These are phyloP conservation scores for Trichoderma orchidacearum DNA, from an alignment of 495 filamentous ascomycete species.

Conservation along the genomic window DNA sequence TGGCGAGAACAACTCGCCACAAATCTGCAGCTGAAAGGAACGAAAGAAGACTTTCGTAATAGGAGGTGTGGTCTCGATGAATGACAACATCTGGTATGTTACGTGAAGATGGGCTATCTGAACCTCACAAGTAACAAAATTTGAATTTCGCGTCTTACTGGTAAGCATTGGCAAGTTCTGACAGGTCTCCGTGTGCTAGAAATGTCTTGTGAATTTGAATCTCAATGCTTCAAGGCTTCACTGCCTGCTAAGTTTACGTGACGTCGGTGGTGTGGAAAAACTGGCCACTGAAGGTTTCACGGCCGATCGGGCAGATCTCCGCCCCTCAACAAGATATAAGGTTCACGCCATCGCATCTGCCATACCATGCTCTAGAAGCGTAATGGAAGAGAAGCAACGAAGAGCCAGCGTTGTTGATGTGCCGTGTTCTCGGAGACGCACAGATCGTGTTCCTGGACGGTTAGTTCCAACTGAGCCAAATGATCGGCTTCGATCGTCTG, in stretches of 20 bases:
- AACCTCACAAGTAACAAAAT: too few species aligned
- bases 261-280: not conserved
- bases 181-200: not conserved
- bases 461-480: too few species aligned
- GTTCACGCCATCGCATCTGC: not conserved
- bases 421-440: too few species aligned
- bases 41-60: not conserved
- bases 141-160: too few species aligned
- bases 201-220: not conserved
- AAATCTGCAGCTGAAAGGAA: not conserved
- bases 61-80: not conserved
- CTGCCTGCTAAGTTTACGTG: not conserved
- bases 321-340: not conserved
- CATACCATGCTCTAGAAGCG: too few species aligned
- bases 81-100: not conserved
- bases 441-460: too few species aligned
- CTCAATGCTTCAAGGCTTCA: too few species aligned
- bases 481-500: not conserved
- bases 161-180: too few species aligned
- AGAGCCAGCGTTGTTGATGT: too few species aligned
- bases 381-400: too few species aligned
- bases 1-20: not conserved
- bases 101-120: too few species aligned
- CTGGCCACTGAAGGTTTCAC: not conserved
- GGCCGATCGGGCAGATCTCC: not conserved